Percentiles rank a stretch among this genome's conserved stretches.
Conservation (phyloP, 495 filamentous ascomycete genomes). For the Evernia prunastri region DNA sequence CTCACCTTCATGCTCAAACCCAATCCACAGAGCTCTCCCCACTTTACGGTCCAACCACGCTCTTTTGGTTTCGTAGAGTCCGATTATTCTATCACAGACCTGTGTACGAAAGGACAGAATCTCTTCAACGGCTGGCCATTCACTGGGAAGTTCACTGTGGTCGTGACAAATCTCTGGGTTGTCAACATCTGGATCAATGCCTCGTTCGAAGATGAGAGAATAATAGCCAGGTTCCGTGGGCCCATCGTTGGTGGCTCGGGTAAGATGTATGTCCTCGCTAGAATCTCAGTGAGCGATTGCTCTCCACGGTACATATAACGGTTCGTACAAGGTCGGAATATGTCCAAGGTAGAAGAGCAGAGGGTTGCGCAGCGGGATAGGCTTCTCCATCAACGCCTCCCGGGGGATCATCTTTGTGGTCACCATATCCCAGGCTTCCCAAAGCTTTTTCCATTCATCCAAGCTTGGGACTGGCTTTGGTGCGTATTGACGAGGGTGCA, state of each 20-base stretch:
- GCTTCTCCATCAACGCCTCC: conserved; percentile 57
- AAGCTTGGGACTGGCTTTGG: conserved; percentile 49
- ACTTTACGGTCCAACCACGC: conserved; percentile 49
- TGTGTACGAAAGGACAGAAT: conserved; percentile 64
- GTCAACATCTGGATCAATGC: conserved; percentile 29
- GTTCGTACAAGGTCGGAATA: conserved; percentile 56
- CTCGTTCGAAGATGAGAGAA: conserved; percentile 58
- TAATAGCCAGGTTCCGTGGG: conserved; percentile 53
- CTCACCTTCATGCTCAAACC: conserved; percentile 75
- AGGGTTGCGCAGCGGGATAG: conserved; percentile 71
- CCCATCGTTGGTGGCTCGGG: conserved; percentile 47
- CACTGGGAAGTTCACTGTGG: conserved; percentile 77
- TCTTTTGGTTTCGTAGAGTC: conserved; percentile 46
- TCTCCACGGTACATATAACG: too few species aligned
- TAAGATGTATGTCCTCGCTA: conserved; percentile 58
- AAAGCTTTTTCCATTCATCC: conserved; percentile 58
- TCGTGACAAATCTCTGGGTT: conserved; percentile 34
- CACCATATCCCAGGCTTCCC: conserved; percentile 62
- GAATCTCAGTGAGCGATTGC: too few species aligned
- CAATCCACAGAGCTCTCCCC: conserved; percentile 74
- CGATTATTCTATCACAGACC: conserved; percentile 57
- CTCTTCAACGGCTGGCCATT: conserved; percentile 69
- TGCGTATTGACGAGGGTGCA: conserved; percentile 54
- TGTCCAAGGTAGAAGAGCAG: conserved; percentile 79
- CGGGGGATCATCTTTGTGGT: conserved; percentile 61